Percentiles rank a stretch among this genome's conserved stretches.
phyloP scores from a whole-genome alignment of 768 basidiomycete species.

The Agaricus blazei region DNA sequence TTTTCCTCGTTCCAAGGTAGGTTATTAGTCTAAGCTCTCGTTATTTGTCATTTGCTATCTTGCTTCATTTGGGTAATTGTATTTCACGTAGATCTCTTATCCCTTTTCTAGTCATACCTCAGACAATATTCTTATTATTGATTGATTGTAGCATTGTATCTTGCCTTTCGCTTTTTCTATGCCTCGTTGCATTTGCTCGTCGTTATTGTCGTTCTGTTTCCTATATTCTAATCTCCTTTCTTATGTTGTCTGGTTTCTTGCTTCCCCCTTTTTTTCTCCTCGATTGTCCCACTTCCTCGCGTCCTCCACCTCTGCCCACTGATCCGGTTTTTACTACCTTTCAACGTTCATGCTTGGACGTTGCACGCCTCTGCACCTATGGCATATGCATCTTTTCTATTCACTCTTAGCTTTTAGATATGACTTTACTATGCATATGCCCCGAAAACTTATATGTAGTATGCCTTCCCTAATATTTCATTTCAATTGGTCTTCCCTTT shows the following conservation, averaged over 20 bases:
- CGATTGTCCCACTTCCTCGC: not conserved
- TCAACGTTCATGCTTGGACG: not conserved
- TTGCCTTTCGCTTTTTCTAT: conserved; percentile 1
- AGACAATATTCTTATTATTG: conserved; percentile 1
- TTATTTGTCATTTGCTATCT: conserved; percentile 1
- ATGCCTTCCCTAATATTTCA: not conserved
- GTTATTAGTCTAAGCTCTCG: not conserved
- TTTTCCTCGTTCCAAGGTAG: conserved; percentile 12
- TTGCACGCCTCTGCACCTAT: conserved; percentile 4
- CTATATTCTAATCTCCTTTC: conserved; percentile 9
- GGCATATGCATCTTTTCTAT: conserved; percentile 4
- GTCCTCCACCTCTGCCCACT: conserved; percentile 11
- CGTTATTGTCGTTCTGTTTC: conserved; percentile 5
- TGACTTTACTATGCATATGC: conserved; percentile 6
- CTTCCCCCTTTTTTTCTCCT: not conserved
- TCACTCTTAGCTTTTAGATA: not conserved
- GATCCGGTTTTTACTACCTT: conserved; percentile 12
- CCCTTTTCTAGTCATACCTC: not conserved
- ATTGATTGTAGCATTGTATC: conserved; percentile 16
- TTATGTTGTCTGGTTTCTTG: conserved; percentile 3
- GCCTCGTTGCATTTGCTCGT: conserved; percentile 9
- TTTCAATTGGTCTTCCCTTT: not conserved
- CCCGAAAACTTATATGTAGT: conserved; percentile 3
- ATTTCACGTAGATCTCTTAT: conserved; percentile 9
- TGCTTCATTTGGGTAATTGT: not conserved